These are phyloP conservation scores for Camelina hispida DNA, from an alignment of 345 rosid species.

Conservation along the genomic window DNA sequence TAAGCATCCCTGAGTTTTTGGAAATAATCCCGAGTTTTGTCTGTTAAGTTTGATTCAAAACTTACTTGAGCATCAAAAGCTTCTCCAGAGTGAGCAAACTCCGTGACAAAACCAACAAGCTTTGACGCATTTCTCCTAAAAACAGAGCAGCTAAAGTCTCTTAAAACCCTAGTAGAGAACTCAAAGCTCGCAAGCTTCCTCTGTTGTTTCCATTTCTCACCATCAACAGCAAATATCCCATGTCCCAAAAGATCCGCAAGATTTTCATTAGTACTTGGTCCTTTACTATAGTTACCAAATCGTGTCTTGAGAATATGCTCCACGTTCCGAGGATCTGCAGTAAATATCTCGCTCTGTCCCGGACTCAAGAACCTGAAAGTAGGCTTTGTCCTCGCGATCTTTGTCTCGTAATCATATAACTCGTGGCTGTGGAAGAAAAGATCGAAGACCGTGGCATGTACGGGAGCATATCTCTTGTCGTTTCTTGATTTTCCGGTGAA, in stretches of 20 bases:
- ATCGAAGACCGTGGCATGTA: slow-evolving; percentile 55
- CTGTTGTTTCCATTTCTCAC: slow-evolving; percentile 82
- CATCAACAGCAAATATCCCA: slow-evolving; percentile 73
- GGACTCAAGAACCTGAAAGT: slow-evolving; percentile 62
- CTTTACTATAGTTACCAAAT: slow-evolving; percentile 60
- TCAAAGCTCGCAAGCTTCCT: slow-evolving; percentile 75
- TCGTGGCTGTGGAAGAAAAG: slow-evolving; percentile 50
- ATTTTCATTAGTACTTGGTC: slow-evolving; percentile 40
- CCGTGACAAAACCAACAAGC: slow-evolving; percentile 46
- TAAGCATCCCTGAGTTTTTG: too few species aligned
- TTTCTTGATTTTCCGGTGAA: slow-evolving; percentile 57
- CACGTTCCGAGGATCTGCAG: slow-evolving; percentile 61
- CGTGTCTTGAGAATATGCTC: slow-evolving; percentile 62
- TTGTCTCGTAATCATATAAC: slow-evolving; percentile 60
- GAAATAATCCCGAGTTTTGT: not conserved
- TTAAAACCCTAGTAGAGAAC: slow-evolving; percentile 68
- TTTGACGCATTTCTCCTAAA: slow-evolving; percentile 59
- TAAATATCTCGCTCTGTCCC: slow-evolving; percentile 49
- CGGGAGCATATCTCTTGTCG: slow-evolving; percentile 55
- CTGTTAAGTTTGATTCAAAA: not conserved
- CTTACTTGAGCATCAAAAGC: slow-evolving; percentile 73
- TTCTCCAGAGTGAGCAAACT: slow-evolving; percentile 36
- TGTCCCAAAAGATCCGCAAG: slow-evolving; percentile 59
- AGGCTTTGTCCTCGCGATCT: slow-evolving; percentile 46
- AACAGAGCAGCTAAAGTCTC: slow-evolving; percentile 67